These are phyloP conservation scores for Blumeriella jaapii DNA, from an alignment of 2,329 filamentous ascomycete genomes.

Conservation along the genomic window DNA sequence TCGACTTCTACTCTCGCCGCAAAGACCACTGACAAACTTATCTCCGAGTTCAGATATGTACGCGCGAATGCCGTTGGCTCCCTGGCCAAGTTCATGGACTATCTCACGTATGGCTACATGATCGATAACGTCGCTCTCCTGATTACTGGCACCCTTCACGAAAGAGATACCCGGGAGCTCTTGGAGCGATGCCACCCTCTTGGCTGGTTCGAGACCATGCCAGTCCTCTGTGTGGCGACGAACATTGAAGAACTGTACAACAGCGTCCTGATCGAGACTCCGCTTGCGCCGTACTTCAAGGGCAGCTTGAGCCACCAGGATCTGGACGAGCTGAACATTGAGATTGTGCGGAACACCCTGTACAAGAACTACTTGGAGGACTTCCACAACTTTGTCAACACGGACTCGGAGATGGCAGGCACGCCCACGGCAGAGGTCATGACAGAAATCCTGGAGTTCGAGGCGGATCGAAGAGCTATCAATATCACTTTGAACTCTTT, in stretches of 20 bases:
- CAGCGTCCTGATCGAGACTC: constrained; percentile 92
- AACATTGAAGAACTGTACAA: constrained; percentile 99
- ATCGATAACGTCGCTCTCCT: constrained; percentile 98
- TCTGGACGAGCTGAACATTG: constrained; percentile 96
- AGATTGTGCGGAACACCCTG: constrained; percentile 95
- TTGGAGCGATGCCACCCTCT: constrained; percentile 92
- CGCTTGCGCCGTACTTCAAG: constrained; percentile 94
- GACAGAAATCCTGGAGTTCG: constrained; percentile 91
- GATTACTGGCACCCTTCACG: constrained; percentile 94
- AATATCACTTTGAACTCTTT: constrained; percentile 99
- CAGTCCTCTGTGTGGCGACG: constrained; percentile 91
- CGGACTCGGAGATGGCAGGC: constrained; percentile 71
- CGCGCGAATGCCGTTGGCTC: constrained; percentile 88
- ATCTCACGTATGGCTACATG: constrained; percentile 98
- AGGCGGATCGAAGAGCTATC: constrained; percentile 91
- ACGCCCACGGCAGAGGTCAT: constrained; percentile 91
- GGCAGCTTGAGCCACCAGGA: constrained; percentile 92
- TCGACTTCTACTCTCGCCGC: constrained; percentile 90
- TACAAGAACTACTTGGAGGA: constrained; percentile 99
- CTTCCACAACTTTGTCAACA: constrained; percentile 91
- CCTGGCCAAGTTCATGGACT: constrained; percentile 92
- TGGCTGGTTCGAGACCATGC: constrained; percentile 98
- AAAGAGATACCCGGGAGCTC: constrained; percentile 90
- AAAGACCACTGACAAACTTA: constrained; percentile 95
- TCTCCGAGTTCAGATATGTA: constrained; percentile 93